A percentile compares a stretch with the other conserved stretches of the same genome.
These are phyloP conservation scores for Volvariella volvacea DNA, from an alignment of 1,284 basidiomycete genomes.

Conservation along the genomic window DNA sequence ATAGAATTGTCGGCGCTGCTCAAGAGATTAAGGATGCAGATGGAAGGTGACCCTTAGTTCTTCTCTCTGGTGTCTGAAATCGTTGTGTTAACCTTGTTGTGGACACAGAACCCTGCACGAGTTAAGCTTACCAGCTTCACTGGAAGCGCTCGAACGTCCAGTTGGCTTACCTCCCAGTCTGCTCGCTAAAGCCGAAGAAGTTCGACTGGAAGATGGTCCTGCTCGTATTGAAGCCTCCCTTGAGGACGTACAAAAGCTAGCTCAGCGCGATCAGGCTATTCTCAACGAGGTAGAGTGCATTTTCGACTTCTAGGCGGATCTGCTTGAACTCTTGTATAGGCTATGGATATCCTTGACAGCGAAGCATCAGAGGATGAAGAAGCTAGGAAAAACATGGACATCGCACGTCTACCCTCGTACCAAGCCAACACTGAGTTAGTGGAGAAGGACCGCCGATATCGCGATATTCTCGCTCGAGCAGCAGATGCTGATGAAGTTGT, in stretches of 20 bases:
- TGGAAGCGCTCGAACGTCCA: constrained; percentile 86
- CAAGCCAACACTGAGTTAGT: constrained; percentile 75
- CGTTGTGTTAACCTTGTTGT: constrained; percentile 6
- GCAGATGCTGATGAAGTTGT: constrained; percentile 71
- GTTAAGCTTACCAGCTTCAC: constrained; percentile 77
- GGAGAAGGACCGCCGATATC: constrained; percentile 66
- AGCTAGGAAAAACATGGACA: constrained; percentile 40
- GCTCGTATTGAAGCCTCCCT: constrained; percentile 67
- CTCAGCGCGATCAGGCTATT: constrained; percentile 54
- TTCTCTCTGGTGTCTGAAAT: not conserved
- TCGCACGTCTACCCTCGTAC: constrained; percentile 62
- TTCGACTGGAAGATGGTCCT: constrained; percentile 74
- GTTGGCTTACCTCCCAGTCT: constrained; percentile 87
- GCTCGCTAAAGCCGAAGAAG: constrained; percentile 81
- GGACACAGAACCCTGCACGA: constrained; percentile 55
- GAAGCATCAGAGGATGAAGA: constrained; percentile 87
- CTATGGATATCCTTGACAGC: constrained; percentile 81
- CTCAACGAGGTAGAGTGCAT: constrained; percentile 68
- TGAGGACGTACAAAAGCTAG: constrained; percentile 67
- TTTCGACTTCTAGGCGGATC: not conserved
- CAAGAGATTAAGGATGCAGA: constrained; percentile 62
- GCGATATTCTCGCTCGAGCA: constrained; percentile 68
- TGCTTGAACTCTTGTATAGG: constrained; percentile 34
- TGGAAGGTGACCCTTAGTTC: constrained; percentile 46
- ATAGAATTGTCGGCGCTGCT: constrained; percentile 58